These are phyloP conservation scores for Myrica gale DNA, from an alignment of 306 rosid genomes.

Conservation along the genomic window DNA sequence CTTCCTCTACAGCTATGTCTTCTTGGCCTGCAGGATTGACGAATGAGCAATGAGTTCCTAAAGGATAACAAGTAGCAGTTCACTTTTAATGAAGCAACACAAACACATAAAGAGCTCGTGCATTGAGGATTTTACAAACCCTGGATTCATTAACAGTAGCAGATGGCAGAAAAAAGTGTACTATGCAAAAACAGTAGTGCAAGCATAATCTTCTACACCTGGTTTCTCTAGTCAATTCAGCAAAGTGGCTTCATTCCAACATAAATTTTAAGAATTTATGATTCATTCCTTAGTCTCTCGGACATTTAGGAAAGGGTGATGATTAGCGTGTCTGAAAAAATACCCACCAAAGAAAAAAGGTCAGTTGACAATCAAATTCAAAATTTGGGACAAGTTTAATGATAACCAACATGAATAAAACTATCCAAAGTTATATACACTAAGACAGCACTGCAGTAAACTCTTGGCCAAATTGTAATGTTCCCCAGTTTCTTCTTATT, in stretches of 20 bases:
- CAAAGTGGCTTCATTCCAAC: neutral
- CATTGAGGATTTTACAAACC: neutral
- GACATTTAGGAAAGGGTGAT: neutral
- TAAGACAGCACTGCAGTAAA: neutral
- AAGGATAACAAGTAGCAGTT: neutral
- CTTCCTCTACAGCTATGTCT: conserved; percentile 41
- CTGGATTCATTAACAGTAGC: neutral
- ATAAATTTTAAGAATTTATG: neutral
- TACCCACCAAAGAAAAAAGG: neutral
- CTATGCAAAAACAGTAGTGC: neutral
- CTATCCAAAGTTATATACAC: neutral
- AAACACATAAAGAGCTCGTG: neutral
- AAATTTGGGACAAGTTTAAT: neutral
- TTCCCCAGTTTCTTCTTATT: neutral
- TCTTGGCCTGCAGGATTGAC: conserved; percentile 66
- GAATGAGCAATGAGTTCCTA: conserved; percentile 14
- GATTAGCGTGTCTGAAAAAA: neutral
- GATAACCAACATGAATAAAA: neutral
- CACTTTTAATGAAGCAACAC: neutral
- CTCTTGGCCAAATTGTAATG: neutral
- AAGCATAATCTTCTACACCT: neutral
- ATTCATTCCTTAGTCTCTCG: neutral
- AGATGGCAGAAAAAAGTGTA: neutral
- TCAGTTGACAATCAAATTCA: neutral
- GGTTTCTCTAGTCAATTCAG: neutral